Evolutionary conservation across 495 filamentous ascomycete species (phyloP).

Genomic region (Penicillium malachiteum): DNA sequence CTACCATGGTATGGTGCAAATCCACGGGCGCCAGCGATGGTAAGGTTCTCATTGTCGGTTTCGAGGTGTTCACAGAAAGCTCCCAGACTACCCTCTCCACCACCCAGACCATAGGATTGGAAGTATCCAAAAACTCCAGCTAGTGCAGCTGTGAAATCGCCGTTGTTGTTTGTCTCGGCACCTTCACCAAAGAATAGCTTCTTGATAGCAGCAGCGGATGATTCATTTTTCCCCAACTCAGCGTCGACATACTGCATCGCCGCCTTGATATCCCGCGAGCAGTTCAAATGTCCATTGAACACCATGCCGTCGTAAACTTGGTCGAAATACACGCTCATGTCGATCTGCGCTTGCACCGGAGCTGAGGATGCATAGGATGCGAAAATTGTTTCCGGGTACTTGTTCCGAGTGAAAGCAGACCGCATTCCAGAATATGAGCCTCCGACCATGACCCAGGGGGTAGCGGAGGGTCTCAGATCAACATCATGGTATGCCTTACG

Average conservation of each 20-base stretch:
- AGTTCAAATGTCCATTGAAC: conserved; percentile 50
- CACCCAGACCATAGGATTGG: conserved; percentile 49
- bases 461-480: conserved; percentile 43
- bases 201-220: conserved; percentile 44
- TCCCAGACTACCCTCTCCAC: conserved; percentile 36
- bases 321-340: conserved; percentile 59
- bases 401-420: conserved; percentile 52
- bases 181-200: conserved; percentile 49
- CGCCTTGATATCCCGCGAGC: conserved; percentile 52
- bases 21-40: conserved; percentile 32
- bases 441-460: conserved; percentile 61
- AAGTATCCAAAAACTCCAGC: conserved; percentile 40
- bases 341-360: conserved; percentile 51
- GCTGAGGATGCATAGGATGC: conserved; percentile 57
- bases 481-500: conserved; percentile 29
- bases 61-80: conserved; percentile 50
- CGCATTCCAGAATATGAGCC: conserved; percentile 60
- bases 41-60: conserved; percentile 27
- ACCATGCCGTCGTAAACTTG: conserved; percentile 55
- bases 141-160: conserved; percentile 47
- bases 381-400: conserved; percentile 58
- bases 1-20: conserved; percentile 39
- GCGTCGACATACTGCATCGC: conserved; percentile 53
- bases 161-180: conserved; percentile 49
- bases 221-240: conserved; percentile 33